Evolutionary conservation across 805 yeast species (phyloP), one percentile per base, ranked within the genome.

Genomic region (Ogataea degrootiae): DNA sequence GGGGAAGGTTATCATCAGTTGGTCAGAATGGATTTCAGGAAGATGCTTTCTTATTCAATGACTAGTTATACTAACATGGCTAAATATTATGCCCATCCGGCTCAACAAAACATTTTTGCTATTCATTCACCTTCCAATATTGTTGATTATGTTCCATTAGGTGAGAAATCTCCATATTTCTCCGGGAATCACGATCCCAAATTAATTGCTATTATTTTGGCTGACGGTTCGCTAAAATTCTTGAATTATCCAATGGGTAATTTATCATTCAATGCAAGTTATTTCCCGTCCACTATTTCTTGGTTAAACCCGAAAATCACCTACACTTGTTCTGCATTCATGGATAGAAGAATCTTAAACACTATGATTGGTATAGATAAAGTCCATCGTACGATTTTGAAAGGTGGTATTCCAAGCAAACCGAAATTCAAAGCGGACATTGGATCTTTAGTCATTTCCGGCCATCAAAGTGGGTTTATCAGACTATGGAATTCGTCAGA

Each of bases 41-140:
- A 74, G 39, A 86, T 96, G 14, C 85, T 96, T 22, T 77, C 80
- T 43, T 87, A 88, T 55, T 76, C 90, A 2, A 67, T 92, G 48
- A 86, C 97, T 0, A 85, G 96, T 0, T 87, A 89, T 65, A 85
- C 83, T 8, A 81, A 82, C 44, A 94, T 90, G 86, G 85, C 86
- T 16, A 76, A 76, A 44, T 89, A 81, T 60, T 94, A 89, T 64
- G 72, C 84, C 0, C 72, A 69, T 23, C 85, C 85, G 2, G 73
- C 69, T 42, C 73, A 77, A 39, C 84, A 80, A 51, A 73, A 73
- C 48, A 68, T 79, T 8, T 68, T 82, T 42, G 87, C 87, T 1
- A 62, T 83, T 14, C 77, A 77, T 19, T 72, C 75, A 9, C 55
- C 65, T 2, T 66, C 79, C 0, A 66, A 73, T 4, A 66, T 78